Base-by-base conservation (phyloP, 768 basidiomycete genomes). In the Pleurotus citrinopileatus region DNA sequence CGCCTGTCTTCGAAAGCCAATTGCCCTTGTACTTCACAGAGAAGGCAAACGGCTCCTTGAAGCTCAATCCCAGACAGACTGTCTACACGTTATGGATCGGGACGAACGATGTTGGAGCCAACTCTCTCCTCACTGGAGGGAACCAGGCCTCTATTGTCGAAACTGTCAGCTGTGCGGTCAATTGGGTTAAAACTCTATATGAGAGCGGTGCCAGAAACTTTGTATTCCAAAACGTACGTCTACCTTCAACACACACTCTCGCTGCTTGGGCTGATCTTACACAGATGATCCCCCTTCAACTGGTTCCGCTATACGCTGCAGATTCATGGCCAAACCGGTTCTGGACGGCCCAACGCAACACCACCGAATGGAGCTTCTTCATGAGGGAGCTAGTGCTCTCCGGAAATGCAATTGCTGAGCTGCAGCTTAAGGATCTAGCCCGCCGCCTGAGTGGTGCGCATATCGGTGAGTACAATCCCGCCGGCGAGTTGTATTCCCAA, bases 51-150 rank as follows among this genome's bases (percentile, higher is more conserved):
- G 70, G 63, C 10, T 65, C 55, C 3, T 12, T 42, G 26, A 52
- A 52, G 7, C 57, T 75, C 20, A 43, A 59, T 26, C 61, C 73
- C 0, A 62, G 67, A 3, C 68, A 73, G 40, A 81, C 80, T 2
- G 55, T 80, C 2, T 80, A 75, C 59, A 76, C 75, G 17, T 65
- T 80, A 9, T 81, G 79, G 80, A 80, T 81, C 52, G 80, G 79
- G n/a, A 76, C 74, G 3, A 72, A 72, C 46, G 80, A 81, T 59
- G 68, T 81, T 7, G 79, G 79, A 4, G 70, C 42, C 13, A 60
- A 60, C 26, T 68, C 70, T 13, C 63, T 80, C 6, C 36, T 79
- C 13, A 75, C 71, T 0, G 75, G 73, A 2, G 58, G 65, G 4
- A 63, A 68, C 40, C 38, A 42, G 9, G 73, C 72, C 15, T 78